phyloP scores from a whole-genome alignment of 2,329 filamentous ascomycete genomes.

The Fusarium graminum region DNA sequence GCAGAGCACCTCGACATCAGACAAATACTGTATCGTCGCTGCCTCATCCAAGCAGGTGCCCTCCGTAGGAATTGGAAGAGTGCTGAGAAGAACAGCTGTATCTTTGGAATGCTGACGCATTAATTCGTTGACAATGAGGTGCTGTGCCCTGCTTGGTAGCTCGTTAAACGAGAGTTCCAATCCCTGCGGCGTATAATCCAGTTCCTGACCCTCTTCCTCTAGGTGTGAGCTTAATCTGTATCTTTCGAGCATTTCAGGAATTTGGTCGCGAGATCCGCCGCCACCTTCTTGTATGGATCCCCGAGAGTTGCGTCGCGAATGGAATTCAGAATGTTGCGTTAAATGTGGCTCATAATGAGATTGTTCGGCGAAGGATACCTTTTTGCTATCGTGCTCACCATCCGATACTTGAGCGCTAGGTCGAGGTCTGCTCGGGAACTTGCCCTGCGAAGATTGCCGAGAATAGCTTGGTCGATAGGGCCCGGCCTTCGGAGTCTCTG shows the following conservation, averaged over 20 bases:
- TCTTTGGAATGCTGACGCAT: constrained; percentile 76
- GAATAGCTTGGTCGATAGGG: constrained; percentile 54
- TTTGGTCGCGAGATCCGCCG: constrained; percentile 58
- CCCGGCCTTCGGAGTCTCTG: constrained; percentile 50
- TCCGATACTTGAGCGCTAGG: constrained; percentile 71
- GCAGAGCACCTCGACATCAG: constrained; percentile 82
- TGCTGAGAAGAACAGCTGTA: constrained; percentile 85
- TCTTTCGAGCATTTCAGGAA: constrained; percentile 60
- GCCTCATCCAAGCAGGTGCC: constrained; percentile 79
- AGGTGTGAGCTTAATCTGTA: constrained; percentile 50
- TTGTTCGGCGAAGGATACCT: constrained; percentile 72
- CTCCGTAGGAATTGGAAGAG: constrained; percentile 82
- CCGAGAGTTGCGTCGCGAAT: constrained; percentile 56
- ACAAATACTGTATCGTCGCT: constrained; percentile 80
- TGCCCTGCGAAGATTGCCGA: constrained; percentile 63
- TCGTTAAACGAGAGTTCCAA: constrained; percentile 87
- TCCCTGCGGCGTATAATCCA: constrained; percentile 69
- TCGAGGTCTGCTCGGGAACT: constrained; percentile 73
- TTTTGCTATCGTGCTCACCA: constrained; percentile 66
- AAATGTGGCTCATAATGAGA: constrained; percentile 43
- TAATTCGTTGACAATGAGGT: constrained; percentile 87
- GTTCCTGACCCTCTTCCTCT: constrained; percentile 51
- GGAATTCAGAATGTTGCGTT: constrained; percentile 46
- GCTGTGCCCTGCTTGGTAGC: constrained; percentile 84
- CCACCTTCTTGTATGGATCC: constrained; percentile 49